Evolutionary conservation across 2,329 filamentous ascomycete genomes (phyloP).

Genomic region (Colletotrichum eleusines): DNA sequence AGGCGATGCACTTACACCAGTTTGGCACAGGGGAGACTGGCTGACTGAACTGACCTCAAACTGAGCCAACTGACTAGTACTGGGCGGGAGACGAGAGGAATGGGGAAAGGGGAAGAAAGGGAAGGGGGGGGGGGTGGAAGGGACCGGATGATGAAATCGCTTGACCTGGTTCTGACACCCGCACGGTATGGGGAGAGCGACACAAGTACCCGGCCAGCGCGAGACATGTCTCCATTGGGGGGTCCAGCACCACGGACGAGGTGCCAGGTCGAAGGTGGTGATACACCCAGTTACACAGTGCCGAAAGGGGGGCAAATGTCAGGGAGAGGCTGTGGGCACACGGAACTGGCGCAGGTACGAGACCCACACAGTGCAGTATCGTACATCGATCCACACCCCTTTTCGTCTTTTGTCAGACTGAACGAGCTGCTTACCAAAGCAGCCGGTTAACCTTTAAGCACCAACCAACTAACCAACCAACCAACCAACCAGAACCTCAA

Average conservation of each 20-base stretch:
- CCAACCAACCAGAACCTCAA: slow-evolving; percentile 2
- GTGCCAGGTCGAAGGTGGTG: background rate
- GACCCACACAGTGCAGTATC: slow-evolving; percentile 20
- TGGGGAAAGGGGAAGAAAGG: background rate
- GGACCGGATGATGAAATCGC: slow-evolving; percentile 43
- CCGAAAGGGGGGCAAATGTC: slow-evolving; percentile 4
- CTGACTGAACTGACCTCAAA: too few species aligned
- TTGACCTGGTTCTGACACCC: slow-evolving; percentile 29
- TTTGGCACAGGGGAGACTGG: too few species aligned
- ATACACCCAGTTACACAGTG: background rate
- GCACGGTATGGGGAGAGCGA: slow-evolving; percentile 39
- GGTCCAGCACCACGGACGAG: background rate
- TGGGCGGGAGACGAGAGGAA: background rate
- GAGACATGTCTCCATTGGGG: background rate
- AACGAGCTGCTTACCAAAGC: slow-evolving; percentile 28
- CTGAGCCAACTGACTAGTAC: too few species aligned
- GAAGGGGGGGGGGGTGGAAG: too few species aligned
- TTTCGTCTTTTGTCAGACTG: background rate
- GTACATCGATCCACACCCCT: too few species aligned
- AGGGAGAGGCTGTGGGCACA: slow-evolving; percentile 23
- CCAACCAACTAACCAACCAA: background rate
- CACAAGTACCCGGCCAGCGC: slow-evolving; percentile 16
- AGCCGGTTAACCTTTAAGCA: slow-evolving; percentile 10
- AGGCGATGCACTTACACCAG: slow-evolving; percentile 11
- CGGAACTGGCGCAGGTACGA: slow-evolving; percentile 28